Evolutionary conservation across 129 eudicot species (phyloP).

Genomic region (Ambrosia artemisiifolia): DNA sequence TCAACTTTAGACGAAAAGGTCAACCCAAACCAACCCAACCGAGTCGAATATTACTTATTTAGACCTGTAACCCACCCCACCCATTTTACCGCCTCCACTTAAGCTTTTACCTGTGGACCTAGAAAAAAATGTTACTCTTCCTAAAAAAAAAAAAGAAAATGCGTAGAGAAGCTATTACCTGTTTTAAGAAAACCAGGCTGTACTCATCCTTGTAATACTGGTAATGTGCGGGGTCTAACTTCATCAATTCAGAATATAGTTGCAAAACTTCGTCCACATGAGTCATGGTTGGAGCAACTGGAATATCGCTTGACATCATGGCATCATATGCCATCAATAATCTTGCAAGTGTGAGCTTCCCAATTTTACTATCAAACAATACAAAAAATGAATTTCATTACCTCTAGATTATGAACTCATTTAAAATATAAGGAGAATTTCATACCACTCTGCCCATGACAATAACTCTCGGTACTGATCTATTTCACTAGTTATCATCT

Average conservation of each 20-base stretch:
- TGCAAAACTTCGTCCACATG: conserved; percentile 55
- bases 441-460: conserved; percentile 67
- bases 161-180: conserved; percentile 44
- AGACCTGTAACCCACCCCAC: not conserved
- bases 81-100: not conserved
- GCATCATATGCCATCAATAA: conserved; percentile 69
- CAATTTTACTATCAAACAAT: conserved; percentile 67
- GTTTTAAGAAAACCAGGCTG: conserved; percentile 63
- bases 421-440: not conserved
- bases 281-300: conserved; percentile 17
- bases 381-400: not conserved
- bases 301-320: conserved; percentile 31
- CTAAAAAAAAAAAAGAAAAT: conserved; percentile 8
- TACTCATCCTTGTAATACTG: conserved; percentile 75
- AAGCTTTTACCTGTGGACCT: not conserved
- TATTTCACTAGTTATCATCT: conserved; percentile 61
- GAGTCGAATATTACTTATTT: not conserved
- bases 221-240: conserved; percentile 70
- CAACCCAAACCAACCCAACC: not conserved
- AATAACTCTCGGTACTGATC: conserved; percentile 59
- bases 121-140: not conserved
- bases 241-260: conserved; percentile 59
- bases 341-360: conserved; percentile 92
- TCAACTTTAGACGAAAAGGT: not conserved
- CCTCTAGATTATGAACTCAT: not conserved